Base-by-base conservation (phyloP, 2,329 filamentous ascomycete species). In the Decorospora gaudefroyi region DNA sequence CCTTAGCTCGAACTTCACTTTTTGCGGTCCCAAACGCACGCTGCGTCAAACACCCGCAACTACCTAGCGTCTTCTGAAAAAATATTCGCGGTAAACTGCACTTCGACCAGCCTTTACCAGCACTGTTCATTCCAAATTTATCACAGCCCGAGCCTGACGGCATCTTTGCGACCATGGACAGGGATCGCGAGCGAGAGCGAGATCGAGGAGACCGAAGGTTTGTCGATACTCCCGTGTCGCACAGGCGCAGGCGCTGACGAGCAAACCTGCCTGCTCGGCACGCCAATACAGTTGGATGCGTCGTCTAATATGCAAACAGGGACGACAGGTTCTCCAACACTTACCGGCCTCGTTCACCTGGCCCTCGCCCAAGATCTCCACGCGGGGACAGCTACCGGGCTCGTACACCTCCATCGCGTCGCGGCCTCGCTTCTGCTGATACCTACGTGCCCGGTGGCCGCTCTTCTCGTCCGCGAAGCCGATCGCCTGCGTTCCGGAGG, bases 161-260 rank as follows among this genome's bases (percentile, higher is more conserved):
- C 21, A 22, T 39, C 30, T 19, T 23, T 38, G 30, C 54, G 48
- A 47, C 33, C 29, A 69, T 71, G 67, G 65, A 70, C 34, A 59
- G 67, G 42, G 71, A 74, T 48, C 64, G 69, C 51, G 71, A 72
- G 47, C 59, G 71, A 55, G 71, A 72, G 44, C 59, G 70, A 44
- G 71, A 74, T 46, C 66, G 71, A 40, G 71, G 71, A 40, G 71
- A 73, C 30, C 61, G 72, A 61, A 74, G 73, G 73, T 75, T 64
- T 63, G 71, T 71, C 46, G 41, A 51, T 51, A 54, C 53, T 42
- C 46, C 16, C 38, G 25, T 43, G 51, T 32, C 44, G 47, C 51
- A 46, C 49, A 30, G 29, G 33, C 31, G n/a, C 49, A 30, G 29
- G 33, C 31, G n/a, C 18, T 22, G 16, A 28, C 31, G 25, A 27